Percentiles rank a stretch among this genome's conserved stretches.
Conservation (phyloP, 176 grass and related monocot species). For the Ensete glaucum region DNA sequence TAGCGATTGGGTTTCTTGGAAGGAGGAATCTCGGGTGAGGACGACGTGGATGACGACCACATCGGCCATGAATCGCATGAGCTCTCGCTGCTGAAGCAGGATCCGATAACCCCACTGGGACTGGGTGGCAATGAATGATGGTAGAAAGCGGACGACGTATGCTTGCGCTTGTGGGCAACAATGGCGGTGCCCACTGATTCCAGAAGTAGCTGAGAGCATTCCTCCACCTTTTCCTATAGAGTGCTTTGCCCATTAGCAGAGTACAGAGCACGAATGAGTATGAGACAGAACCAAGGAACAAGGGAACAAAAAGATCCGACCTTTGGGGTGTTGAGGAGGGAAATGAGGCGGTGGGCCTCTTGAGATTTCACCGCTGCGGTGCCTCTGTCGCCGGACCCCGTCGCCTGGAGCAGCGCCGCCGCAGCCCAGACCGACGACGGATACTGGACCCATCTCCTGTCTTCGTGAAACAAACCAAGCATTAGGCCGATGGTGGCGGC, state of each 20-base stretch:
- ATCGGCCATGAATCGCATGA: conserved; percentile 31
- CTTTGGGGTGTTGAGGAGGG: conserved; percentile 47
- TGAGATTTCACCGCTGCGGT: conserved; percentile 2
- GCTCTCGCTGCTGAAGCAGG: conserved; percentile 61
- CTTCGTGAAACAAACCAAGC: conserved; percentile 20
- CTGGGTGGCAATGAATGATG: conserved; percentile 41
- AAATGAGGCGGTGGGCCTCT: conserved; percentile 22
- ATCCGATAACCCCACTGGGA: conserved; percentile 50
- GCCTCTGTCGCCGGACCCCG: conserved; percentile 1
- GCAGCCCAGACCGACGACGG: conserved; percentile 63
- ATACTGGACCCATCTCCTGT: conserved; percentile 65
- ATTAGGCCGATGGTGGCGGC: not conserved
- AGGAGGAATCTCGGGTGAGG: conserved; percentile 21
- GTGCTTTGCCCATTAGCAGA: not conserved
- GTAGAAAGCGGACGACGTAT: conserved; percentile 1
- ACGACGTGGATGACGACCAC: conserved; percentile 21
- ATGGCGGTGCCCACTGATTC: conserved; percentile 7
- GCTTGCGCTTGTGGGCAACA: conserved; percentile 47
- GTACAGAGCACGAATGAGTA: not conserved
- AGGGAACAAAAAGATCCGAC: conserved; percentile 18
- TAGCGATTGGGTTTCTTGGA: not conserved
- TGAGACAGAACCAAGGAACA: not conserved
- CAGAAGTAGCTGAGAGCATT: conserved; percentile 47
- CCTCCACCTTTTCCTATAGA: conserved; percentile 42
- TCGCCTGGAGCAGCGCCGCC: conserved; percentile 40